Evolutionary conservation across 2,329 filamentous ascomycete genomes (phyloP).

Genomic region (Diaporthe citrichinensis): DNA sequence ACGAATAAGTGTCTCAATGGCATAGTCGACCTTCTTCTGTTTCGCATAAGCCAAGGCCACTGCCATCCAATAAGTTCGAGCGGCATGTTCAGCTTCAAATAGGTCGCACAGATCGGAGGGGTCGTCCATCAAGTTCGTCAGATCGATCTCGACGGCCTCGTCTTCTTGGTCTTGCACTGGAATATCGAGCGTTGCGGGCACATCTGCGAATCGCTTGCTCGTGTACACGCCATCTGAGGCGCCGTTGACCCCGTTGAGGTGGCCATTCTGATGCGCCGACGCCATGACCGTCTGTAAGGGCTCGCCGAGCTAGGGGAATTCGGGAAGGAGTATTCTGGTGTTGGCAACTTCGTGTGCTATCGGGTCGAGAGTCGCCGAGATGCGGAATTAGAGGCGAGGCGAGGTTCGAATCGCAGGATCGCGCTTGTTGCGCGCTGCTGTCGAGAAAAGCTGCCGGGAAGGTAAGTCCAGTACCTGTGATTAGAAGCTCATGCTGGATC

Average conservation of each 20-base stretch:
- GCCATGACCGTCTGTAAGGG: constrained; percentile 57
- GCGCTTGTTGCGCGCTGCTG: constrained; percentile 18
- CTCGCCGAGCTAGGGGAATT: background rate
- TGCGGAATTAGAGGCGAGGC: constrained; percentile 12
- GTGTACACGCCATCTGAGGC: constrained; percentile 52
- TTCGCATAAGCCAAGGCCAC: constrained; percentile 97
- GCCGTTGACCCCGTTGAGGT: constrained; percentile 61
- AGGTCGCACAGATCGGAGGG: constrained; percentile 95
- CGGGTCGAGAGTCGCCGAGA: constrained; percentile 13
- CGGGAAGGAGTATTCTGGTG: background rate
- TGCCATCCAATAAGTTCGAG: constrained; percentile 97
- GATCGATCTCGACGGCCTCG: constrained; percentile 90
- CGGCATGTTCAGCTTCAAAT: constrained; percentile 92
- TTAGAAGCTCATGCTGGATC: constrained; percentile 31
- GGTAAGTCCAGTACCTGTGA: constrained; percentile 23
- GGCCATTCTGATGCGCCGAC: constrained; percentile 58
- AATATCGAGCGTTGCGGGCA: constrained; percentile 76
- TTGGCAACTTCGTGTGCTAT: constrained; percentile 8
- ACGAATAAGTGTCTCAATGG: constrained; percentile 80
- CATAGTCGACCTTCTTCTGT: constrained; percentile 91
- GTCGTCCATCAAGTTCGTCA: constrained; percentile 92
- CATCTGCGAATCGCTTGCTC: constrained; percentile 74
- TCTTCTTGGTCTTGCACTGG: constrained; percentile 76
- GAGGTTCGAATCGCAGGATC: constrained; percentile 7
- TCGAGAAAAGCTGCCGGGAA: background rate